Evolutionary conservation across 164 flowering plant species (phyloP).

Genomic region (Magnolia changhungtana): DNA sequence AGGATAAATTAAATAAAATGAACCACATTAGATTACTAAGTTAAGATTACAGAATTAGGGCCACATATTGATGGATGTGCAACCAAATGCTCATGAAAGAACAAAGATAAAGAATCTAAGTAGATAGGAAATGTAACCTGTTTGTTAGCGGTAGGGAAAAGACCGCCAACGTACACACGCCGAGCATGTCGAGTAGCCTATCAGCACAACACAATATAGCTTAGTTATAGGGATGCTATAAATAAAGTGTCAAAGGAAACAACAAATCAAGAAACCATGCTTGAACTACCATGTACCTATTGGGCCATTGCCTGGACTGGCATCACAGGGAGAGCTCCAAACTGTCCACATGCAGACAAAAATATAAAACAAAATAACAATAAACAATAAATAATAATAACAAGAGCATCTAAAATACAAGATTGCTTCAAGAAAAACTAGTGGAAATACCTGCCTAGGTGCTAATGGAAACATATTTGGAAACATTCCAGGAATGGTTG

Average conservation of each 20-base stretch:
- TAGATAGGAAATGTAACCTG: constrained; percentile 47
- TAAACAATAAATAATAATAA: background rate
- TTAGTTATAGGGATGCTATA: background rate
- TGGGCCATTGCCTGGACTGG: constrained; percentile 98
- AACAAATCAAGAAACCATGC: background rate
- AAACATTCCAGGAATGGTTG: constrained; percentile 76
- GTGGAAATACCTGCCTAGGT: constrained; percentile 57
- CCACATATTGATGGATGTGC: background rate
- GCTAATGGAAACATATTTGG: constrained; percentile 73
- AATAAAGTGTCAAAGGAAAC: background rate
- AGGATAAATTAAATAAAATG: background rate
- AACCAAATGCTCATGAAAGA: background rate
- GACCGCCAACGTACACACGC: constrained; percentile 94
- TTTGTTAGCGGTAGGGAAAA: constrained; percentile 86
- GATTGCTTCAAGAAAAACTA: background rate
- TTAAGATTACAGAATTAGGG: background rate
- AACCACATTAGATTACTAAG: too few relatives aligned
- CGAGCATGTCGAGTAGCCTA: constrained; percentile 96
- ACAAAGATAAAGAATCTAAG: background rate
- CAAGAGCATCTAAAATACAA: background rate
- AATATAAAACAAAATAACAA: background rate
- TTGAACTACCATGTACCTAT: constrained; percentile 43
- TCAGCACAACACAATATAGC: background rate
- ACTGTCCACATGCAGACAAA: constrained; percentile 23
- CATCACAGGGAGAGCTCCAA: constrained; percentile 75